phyloP scores from a whole-genome alignment of 2,329 filamentous ascomycete genomes.

The Claviceps arundinis region DNA sequence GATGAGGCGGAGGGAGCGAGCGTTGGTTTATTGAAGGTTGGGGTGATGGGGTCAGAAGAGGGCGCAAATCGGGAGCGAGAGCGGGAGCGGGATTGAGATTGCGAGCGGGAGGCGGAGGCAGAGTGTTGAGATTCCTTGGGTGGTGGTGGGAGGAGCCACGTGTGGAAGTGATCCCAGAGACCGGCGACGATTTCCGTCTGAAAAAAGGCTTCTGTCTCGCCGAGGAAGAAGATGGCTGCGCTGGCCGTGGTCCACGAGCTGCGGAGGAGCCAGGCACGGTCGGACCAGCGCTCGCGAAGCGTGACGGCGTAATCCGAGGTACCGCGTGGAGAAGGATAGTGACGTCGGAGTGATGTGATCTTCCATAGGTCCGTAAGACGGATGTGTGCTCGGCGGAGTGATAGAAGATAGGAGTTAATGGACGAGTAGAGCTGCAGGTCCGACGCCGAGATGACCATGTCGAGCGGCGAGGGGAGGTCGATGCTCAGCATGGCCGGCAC shows the following conservation, averaged over 20 bases:
- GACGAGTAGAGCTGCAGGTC: slow-evolving; percentile 70
- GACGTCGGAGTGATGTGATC: slow-evolving; percentile 61
- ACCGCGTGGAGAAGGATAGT: slow-evolving; percentile 56
- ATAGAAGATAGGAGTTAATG: slow-evolving; percentile 79
- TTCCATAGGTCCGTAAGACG: slow-evolving; percentile 80
- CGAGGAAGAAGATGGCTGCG: slow-evolving; percentile 77
- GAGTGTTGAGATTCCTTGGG: background rate
- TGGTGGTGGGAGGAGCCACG: slow-evolving; percentile 46
- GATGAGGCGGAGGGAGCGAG: background rate
- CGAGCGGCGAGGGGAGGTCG: slow-evolving; percentile 63
- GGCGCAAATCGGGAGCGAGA: too few relatives aligned
- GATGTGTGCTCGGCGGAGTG: slow-evolving; percentile 74
- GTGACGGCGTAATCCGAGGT: slow-evolving; percentile 47
- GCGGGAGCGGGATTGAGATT: too few relatives aligned
- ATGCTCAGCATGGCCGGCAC: slow-evolving; percentile 56
- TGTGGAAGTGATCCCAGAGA: slow-evolving; percentile 66
- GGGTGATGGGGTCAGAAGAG: background rate
- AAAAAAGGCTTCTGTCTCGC: slow-evolving; percentile 76
- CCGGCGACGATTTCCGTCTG: slow-evolving; percentile 78
- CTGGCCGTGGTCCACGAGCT: slow-evolving; percentile 83
- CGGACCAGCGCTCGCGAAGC: slow-evolving; percentile 50
- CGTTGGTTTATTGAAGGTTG: background rate
- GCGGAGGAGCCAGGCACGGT: slow-evolving; percentile 55
- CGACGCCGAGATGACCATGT: slow-evolving; percentile 67
- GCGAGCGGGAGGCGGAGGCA: background rate